phyloP scores from a whole-genome alignment of 1,284 basidiomycete species.

The Tetrapyrgos nigripes region DNA sequence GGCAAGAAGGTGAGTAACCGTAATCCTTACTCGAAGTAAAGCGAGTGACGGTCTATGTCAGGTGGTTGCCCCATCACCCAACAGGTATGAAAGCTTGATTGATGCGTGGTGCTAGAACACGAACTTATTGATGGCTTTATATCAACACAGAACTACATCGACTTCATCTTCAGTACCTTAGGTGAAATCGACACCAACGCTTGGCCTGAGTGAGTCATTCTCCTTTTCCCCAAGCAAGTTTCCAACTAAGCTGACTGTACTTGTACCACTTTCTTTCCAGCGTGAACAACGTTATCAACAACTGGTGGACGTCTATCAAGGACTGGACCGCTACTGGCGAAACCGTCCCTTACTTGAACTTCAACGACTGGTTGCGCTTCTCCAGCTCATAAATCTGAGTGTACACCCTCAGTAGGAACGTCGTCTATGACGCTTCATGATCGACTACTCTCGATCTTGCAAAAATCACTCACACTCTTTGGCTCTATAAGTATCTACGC shows the following conservation, averaged over 20 bases:
- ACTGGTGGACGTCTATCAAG: constrained; percentile 21
- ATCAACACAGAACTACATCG: constrained; percentile 31
- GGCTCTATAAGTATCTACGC: too few species aligned
- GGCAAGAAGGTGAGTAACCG: constrained; percentile 16
- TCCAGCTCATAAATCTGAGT: too few species aligned
- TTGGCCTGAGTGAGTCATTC: constrained; percentile 19
- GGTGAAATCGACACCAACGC: constrained; percentile 6
- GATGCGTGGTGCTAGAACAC: too few species aligned
- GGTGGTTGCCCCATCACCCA: constrained; percentile 28
- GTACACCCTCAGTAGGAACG: too few species aligned
- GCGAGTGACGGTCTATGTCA: too few species aligned
- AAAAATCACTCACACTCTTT: too few species aligned
- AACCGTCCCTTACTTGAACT: constrained; percentile 27
- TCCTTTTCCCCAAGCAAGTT: neutral
- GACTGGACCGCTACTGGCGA: constrained; percentile 26
- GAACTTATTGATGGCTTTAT: too few species aligned
- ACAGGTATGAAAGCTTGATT: too few species aligned
- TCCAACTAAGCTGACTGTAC: neutral
- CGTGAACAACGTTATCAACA: constrained; percentile 17
- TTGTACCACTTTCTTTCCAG: neutral
- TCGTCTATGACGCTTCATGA: too few species aligned
- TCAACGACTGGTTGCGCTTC: constrained; percentile 29
- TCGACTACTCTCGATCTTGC: too few species aligned
- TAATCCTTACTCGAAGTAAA: too few species aligned
- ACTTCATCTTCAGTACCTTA: constrained; percentile 25